These are phyloP conservation scores for Pythium sp. DNA, from an alignment of 352 stramenopile species.

Conservation along the genomic window DNA sequence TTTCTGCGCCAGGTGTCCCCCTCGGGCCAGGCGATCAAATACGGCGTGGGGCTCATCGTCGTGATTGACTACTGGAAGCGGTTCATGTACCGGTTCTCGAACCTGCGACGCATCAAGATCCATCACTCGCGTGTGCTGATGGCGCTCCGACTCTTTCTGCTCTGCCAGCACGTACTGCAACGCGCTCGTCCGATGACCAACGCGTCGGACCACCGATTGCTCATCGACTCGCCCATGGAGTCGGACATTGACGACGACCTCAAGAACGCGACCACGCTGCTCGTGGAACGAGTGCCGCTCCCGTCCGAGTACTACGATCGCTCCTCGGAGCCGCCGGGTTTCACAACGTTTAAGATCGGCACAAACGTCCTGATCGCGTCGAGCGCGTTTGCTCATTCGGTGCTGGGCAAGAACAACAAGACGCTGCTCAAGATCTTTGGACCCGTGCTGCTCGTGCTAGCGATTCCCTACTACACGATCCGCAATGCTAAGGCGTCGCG, in stretches of 20 bases:
- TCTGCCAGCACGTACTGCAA: constrained; percentile 83
- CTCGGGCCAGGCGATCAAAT: constrained; percentile 64
- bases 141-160: constrained; percentile 73
- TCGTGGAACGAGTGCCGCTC: constrained; percentile 78
- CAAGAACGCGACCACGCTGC: constrained; percentile 78
- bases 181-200: constrained; percentile 68
- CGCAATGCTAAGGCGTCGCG: constrained; percentile 66
- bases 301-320: constrained; percentile 83
- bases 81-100: constrained; percentile 80
- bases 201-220: constrained; percentile 65
- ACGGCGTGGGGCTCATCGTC: constrained; percentile 46
- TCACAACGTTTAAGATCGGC: constrained; percentile 83
- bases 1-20: constrained; percentile 70
- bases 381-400: constrained; percentile 72
- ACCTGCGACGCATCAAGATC: constrained; percentile 80
- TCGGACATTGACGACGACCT: constrained; percentile 86
- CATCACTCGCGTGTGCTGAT: constrained; percentile 84
- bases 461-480: constrained; percentile 85
- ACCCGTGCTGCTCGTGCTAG: constrained; percentile 48
- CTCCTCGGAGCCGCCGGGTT: constrained; percentile 73
- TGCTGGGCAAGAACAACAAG: constrained; percentile 66
- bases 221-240: constrained; percentile 84
- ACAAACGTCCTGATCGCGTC: constrained; percentile 76
- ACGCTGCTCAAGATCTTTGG: constrained; percentile 59
- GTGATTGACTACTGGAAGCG: constrained; percentile 74